Conservation (phyloP, 192 early-diverging fungal genomes). For the Coemansia sp. region DNA sequence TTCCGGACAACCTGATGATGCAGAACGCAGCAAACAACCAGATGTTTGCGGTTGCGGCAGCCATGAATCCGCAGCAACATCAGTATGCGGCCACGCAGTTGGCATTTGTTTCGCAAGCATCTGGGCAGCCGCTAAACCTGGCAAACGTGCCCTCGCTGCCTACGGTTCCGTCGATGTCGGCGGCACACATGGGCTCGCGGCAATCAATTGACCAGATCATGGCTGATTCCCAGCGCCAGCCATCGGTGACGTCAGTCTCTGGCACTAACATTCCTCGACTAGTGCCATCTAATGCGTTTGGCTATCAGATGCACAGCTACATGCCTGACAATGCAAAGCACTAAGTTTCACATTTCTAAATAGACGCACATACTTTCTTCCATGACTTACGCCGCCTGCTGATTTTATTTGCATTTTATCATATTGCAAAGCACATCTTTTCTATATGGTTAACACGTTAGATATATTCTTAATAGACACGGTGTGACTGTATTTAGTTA, state of each 20-base stretch:
- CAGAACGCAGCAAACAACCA: slow-evolving; percentile 1
- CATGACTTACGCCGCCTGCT: not conserved
- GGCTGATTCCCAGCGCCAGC: slow-evolving; percentile 5
- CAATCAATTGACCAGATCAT: slow-evolving; percentile 27
- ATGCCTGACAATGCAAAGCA: slow-evolving; percentile 1
- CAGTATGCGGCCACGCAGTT: slow-evolving; percentile 20
- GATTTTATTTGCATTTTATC: not conserved
- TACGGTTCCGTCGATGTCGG: slow-evolving; percentile 5
- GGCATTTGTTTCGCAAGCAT: slow-evolving; percentile 24
- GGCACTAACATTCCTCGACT: not conserved
- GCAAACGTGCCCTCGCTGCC: slow-evolving; percentile 7
- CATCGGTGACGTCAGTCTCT: not conserved
- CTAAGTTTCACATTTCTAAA: not conserved
- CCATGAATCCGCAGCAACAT: slow-evolving; percentile 9
- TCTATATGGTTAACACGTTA: too few species aligned
- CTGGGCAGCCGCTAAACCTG: slow-evolving; percentile 4
- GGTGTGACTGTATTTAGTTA: not conserved
- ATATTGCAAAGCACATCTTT: not conserved
- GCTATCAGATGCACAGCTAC: not conserved
- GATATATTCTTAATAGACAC: too few species aligned
- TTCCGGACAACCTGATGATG: slow-evolving; percentile 5
- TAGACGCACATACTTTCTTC: not conserved
- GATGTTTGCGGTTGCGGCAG: slow-evolving; percentile 5
- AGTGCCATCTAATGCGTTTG: slow-evolving; percentile 13
- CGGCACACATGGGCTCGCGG: slow-evolving; percentile 4